phyloP scores from a whole-genome alignment of 192 early-diverging fungal genomes.

The Umbelopsis vinacea region DNA sequence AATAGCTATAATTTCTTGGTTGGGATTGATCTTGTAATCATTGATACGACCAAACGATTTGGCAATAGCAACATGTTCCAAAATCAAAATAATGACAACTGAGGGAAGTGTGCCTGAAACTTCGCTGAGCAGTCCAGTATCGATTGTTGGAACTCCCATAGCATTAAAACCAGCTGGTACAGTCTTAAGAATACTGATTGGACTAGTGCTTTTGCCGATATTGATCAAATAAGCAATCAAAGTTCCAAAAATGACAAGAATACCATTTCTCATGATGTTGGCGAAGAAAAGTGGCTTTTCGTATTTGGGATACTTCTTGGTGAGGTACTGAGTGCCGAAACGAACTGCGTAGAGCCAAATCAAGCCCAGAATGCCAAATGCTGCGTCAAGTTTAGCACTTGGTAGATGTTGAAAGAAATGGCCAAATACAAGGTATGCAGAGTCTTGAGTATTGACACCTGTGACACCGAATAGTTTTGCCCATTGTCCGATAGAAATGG shows the following conservation, averaged over 20 bases:
- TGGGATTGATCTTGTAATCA: conserved; percentile 79
- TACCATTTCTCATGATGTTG: conserved; percentile 71
- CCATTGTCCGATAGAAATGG: conserved; percentile 77
- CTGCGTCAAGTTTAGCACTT: conserved; percentile 59
- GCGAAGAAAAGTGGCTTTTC: conserved; percentile 62
- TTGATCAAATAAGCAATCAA: conserved; percentile 67
- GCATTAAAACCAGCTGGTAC: conserved; percentile 79
- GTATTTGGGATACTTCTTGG: conserved; percentile 50
- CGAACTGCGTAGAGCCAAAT: conserved; percentile 48
- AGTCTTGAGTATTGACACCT: conserved; percentile 69
- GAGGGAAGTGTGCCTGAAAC: conserved; percentile 64
- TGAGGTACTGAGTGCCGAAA: conserved; percentile 37
- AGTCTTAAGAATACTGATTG: conserved; percentile 71
- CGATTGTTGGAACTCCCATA: conserved; percentile 62
- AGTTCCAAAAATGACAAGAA: conserved; percentile 76
- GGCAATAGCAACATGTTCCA: conserved; percentile 92
- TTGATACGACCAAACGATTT: conserved; percentile 90
- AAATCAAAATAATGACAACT: conserved; percentile 75
- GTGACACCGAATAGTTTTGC: conserved; percentile 76
- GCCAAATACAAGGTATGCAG: conserved; percentile 76
- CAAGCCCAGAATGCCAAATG: conserved; percentile 59
- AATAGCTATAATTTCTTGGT: conserved; percentile 92
- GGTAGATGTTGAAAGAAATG: conserved; percentile 57
- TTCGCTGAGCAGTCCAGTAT: conserved; percentile 52
- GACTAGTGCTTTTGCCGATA: conserved; percentile 50